A percentile compares a stretch with the other conserved stretches of the same genome.
These are phyloP conservation scores for Zygosaccharomyces lentus DNA, from an alignment of 805 yeast genomes.

Conservation along the genomic window DNA sequence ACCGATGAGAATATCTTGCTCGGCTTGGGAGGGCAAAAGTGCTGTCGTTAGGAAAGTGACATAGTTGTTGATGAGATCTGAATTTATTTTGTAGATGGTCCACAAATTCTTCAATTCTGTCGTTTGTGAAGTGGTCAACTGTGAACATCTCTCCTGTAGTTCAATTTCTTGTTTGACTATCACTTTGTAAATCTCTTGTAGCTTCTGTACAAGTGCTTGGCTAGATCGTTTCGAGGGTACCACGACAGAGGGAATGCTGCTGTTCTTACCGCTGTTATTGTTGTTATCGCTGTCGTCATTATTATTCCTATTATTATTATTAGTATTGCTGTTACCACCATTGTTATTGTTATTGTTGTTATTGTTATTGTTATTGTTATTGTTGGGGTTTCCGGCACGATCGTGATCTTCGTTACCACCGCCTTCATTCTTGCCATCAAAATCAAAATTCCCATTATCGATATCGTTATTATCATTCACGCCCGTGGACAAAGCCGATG, in stretches of 20 bases:
- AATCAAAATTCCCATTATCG: constrained; percentile 7
- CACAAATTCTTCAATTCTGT: constrained; percentile 61
- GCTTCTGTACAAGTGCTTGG: constrained; percentile 55
- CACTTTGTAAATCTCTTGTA: constrained; percentile 69
- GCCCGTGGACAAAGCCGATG: constrained; percentile 1
- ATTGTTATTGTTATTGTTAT: constrained; percentile 7
- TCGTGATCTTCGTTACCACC: constrained; percentile 2
- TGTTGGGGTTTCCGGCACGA: constrained; percentile 2
- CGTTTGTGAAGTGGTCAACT: constrained; percentile 49
- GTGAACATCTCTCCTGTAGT: constrained; percentile 67
- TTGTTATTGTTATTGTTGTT: constrained; percentile 7
- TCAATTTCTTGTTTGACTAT: constrained; percentile 65
- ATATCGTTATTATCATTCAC: constrained; percentile 1
- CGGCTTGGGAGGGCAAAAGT: constrained; percentile 63
- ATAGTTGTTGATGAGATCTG: constrained; percentile 63
- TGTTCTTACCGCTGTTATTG: constrained; percentile 22
- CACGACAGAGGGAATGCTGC: constrained; percentile 19
- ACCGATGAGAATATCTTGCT: constrained; percentile 42
- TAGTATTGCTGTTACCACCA: constrained; percentile 9
- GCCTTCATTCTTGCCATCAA: constrained; percentile 1
- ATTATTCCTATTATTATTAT: constrained; percentile 12
- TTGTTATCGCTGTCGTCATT: constrained; percentile 20
- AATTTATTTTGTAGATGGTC: constrained; percentile 65
- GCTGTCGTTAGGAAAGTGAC: constrained; percentile 70
- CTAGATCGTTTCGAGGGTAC: constrained; percentile 32